Evolutionary conservation across 2,329 filamentous ascomycete species (phyloP).

Genomic region (Neospermospora avenae): DNA sequence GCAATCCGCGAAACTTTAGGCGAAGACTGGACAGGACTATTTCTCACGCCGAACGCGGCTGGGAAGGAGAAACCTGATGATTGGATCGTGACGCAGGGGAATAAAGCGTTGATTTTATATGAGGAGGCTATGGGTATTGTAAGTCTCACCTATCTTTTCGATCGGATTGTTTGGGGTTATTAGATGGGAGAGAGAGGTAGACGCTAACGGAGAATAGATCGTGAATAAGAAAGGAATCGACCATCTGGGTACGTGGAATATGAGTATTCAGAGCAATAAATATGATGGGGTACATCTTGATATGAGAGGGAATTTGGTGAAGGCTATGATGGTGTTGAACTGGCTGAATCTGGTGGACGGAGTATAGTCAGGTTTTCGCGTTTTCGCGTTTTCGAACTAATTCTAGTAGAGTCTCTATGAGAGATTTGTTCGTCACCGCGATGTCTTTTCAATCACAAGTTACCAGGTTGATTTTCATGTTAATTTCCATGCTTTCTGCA

Average conservation of each 20-base stretch:
- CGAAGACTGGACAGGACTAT: conserved; percentile 26
- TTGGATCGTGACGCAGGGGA: conserved; percentile 45
- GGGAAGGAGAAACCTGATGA: conserved; percentile 45
- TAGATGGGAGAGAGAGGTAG: too few relatives aligned
- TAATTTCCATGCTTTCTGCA: too few relatives aligned
- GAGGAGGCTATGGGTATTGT: conserved; percentile 37
- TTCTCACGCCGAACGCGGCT: conserved; percentile 46
- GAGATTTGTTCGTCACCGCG: too few relatives aligned
- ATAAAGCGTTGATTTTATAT: conserved; percentile 45
- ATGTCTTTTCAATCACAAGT: too few relatives aligned
- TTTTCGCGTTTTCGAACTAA: too few relatives aligned
- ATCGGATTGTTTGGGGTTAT: too few relatives aligned
- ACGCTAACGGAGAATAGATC: not conserved
- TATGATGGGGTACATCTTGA: conserved; percentile 49
- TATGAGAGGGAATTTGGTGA: conserved; percentile 45
- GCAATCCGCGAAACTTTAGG: conserved; percentile 26
- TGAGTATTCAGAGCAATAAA: conserved; percentile 46
- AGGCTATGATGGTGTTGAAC: conserved; percentile 49
- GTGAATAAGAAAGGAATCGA: conserved; percentile 38
- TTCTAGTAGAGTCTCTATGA: too few relatives aligned
- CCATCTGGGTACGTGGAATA: conserved; percentile 49
- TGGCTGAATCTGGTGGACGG: conserved; percentile 40
- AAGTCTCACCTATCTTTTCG: too few relatives aligned
- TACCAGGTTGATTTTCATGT: too few relatives aligned
- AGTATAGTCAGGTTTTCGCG: not conserved